Conservation (phyloP, 768 basidiomycete species). For the Xerocomellus dryophilus region DNA sequence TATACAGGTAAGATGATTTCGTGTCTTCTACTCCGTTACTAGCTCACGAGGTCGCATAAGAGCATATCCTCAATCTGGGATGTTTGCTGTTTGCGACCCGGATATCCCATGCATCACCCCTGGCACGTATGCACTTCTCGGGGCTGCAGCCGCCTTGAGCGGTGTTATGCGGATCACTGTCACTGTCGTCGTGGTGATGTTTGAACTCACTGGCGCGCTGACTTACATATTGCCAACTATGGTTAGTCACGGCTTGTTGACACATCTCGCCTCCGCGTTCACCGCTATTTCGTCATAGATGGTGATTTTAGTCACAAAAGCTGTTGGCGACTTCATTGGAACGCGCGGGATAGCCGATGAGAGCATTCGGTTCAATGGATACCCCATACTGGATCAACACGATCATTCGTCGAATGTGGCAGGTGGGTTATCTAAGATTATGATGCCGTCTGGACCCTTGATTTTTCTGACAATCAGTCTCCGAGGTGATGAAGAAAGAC, state of each 20-base stretch:
- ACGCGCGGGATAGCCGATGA: slow-evolving; percentile 95
- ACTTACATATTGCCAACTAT: slow-evolving; percentile 98
- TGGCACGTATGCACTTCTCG: slow-evolving; percentile 96
- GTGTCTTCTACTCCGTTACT: not conserved
- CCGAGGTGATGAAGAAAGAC: slow-evolving; percentile 85
- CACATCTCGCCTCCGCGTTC: slow-evolving; percentile 3
- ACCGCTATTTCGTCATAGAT: slow-evolving; percentile 55
- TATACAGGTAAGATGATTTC: slow-evolving; percentile 65
- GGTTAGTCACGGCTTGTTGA: slow-evolving; percentile 47
- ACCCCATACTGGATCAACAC: slow-evolving; percentile 94
- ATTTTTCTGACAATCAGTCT: slow-evolving; percentile 48
- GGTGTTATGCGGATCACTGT: slow-evolving; percentile 97
- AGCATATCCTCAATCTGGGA: slow-evolving; percentile 76
- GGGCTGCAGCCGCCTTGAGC: slow-evolving; percentile 93
- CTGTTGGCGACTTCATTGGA: slow-evolving; percentile 92
- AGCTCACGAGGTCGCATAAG: slow-evolving; percentile 37
- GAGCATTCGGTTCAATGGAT: slow-evolving; percentile 95
- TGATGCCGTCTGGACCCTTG: slow-evolving; percentile 3
- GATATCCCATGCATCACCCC: slow-evolving; percentile 97
- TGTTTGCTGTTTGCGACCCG: slow-evolving; percentile 87
- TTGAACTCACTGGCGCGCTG: slow-evolving; percentile 94
- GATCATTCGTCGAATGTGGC: slow-evolving; percentile 89
- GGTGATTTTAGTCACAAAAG: slow-evolving; percentile 92
- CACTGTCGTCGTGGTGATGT: slow-evolving; percentile 99
- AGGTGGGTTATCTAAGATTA: slow-evolving; percentile 47